A percentile compares a stretch with the other conserved stretches of the same genome.
Evolutionary conservation across 805 yeast genomes (phyloP).

Genomic region (Diddensiella santjacobensis): DNA sequence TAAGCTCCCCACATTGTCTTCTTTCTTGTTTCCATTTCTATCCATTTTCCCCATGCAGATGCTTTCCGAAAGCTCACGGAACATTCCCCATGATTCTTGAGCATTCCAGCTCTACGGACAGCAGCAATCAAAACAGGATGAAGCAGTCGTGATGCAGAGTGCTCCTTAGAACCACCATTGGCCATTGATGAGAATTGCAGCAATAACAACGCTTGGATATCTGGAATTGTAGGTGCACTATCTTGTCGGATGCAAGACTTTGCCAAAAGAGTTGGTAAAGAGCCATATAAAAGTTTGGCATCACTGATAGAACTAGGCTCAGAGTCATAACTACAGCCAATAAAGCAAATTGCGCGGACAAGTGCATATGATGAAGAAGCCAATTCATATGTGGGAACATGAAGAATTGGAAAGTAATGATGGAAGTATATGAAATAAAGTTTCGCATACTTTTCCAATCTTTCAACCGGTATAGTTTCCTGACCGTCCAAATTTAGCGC

Average conservation of each 20-base stretch:
- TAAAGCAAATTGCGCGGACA: constrained; percentile 3
- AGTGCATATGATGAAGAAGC: not conserved
- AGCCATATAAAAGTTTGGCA: constrained; percentile 3
- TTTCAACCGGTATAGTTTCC: not conserved
- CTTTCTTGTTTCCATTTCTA: constrained; percentile 2
- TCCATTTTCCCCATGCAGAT: constrained; percentile 1
- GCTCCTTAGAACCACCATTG: not conserved
- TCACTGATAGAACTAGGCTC: not conserved
- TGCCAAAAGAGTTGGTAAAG: not conserved
- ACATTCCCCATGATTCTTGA: constrained; percentile 5
- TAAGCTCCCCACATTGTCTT: constrained; percentile 1
- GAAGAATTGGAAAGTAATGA: not conserved
- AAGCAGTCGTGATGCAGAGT: constrained; percentile 1
- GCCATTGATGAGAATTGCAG: not conserved
- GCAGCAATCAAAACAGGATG: constrained; percentile 3
- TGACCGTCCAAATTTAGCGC: not conserved
- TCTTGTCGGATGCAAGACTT: not conserved
- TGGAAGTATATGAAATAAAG: not conserved
- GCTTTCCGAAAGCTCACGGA: not conserved
- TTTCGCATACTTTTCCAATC: not conserved
- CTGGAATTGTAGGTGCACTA: not conserved
- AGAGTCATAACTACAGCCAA: constrained; percentile 1
- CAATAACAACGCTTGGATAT: not conserved
- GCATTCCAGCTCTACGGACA: constrained; percentile 2
- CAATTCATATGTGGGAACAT: not conserved